Conservation (phyloP, 306 rosid species). For the Castanea sativa region DNA sequence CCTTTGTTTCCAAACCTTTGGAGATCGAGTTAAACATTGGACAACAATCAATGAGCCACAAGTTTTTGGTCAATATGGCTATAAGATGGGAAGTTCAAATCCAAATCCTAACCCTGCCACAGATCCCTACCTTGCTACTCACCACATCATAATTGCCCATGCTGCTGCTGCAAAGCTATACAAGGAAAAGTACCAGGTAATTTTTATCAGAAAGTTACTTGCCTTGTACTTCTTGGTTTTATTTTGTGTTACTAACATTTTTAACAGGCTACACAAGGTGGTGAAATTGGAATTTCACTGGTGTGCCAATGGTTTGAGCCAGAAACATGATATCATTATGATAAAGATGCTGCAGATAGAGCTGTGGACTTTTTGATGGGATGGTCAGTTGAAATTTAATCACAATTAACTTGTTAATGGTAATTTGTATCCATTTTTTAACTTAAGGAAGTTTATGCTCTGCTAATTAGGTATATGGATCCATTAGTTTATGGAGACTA, state of each 20-base stretch:
- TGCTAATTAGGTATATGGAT: slow-evolving; percentile 17
- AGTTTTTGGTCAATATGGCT: not conserved
- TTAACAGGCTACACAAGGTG: slow-evolving; percentile 26
- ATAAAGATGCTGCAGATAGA: slow-evolving; percentile 34
- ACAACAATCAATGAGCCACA: too few relatives aligned
- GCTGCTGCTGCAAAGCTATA: too few relatives aligned
- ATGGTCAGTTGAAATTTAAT: slow-evolving; percentile 17
- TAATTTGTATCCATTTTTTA: not conserved
- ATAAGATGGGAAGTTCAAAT: not conserved
- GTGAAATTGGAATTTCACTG: slow-evolving; percentile 36
- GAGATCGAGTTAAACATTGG: too few relatives aligned
- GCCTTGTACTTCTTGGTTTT: not conserved
- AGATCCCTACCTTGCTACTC: not conserved
- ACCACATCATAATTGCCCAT: too few relatives aligned
- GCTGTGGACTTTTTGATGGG: slow-evolving; percentile 34
- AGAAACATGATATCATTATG: not conserved
- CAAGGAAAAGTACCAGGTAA: too few relatives aligned
- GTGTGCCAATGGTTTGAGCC: slow-evolving; percentile 28
- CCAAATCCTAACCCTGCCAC: not conserved
- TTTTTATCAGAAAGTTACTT: not conserved
- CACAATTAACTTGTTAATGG: not conserved
- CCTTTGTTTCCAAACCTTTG: too few relatives aligned
- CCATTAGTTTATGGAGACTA: slow-evolving; percentile 22
- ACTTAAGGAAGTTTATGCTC: not conserved
- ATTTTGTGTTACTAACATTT: not conserved